Conservation (phyloP, 2,329 filamentous ascomycete genomes). For the Alternaria ethzedia region DNA sequence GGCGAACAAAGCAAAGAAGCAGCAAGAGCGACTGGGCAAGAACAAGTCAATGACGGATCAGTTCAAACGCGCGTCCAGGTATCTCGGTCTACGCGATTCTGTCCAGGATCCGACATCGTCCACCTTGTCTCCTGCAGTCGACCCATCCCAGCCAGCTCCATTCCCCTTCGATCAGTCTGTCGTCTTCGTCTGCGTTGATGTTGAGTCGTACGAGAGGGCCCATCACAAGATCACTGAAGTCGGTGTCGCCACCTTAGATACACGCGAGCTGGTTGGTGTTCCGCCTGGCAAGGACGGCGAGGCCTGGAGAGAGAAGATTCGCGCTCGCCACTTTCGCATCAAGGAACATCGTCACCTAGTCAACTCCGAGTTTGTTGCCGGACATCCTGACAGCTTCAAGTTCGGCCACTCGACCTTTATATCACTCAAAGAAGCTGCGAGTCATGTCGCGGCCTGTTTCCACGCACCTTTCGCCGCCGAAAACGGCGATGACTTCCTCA, state of each 20-base stretch:
- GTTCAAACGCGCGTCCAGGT: constrained; percentile 70
- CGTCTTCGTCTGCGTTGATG: constrained; percentile 79
- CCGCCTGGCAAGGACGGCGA: constrained; percentile 67
- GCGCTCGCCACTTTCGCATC: constrained; percentile 77
- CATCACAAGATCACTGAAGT: constrained; percentile 79
- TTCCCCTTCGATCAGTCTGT: constrained; percentile 54
- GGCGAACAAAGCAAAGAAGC: constrained; percentile 56
- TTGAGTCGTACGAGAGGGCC: constrained; percentile 78
- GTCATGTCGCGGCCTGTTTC: constrained; percentile 62
- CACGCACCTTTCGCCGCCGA: constrained; percentile 59
- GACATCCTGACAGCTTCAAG: constrained; percentile 75
- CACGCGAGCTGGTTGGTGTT: constrained; percentile 60
- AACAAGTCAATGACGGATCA: constrained; percentile 62
- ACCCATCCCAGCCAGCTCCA: constrained; percentile 25
- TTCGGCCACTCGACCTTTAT: constrained; percentile 72
- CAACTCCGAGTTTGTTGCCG: constrained; percentile 73
- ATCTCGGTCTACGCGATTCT: constrained; percentile 69
- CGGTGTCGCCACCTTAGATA: constrained; percentile 83
- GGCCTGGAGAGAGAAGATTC: constrained; percentile 72
- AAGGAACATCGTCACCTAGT: constrained; percentile 68
- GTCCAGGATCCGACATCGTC: not conserved
- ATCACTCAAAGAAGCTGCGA: constrained; percentile 52
- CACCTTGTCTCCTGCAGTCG: constrained; percentile 17
- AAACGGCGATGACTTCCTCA: not conserved
- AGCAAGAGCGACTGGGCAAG: constrained; percentile 56